Evolutionary conservation across 441 rosid genomes (phyloP), one percentile per base, ranked within the genome.

Genomic region (Theobroma grandiflorum): DNA sequence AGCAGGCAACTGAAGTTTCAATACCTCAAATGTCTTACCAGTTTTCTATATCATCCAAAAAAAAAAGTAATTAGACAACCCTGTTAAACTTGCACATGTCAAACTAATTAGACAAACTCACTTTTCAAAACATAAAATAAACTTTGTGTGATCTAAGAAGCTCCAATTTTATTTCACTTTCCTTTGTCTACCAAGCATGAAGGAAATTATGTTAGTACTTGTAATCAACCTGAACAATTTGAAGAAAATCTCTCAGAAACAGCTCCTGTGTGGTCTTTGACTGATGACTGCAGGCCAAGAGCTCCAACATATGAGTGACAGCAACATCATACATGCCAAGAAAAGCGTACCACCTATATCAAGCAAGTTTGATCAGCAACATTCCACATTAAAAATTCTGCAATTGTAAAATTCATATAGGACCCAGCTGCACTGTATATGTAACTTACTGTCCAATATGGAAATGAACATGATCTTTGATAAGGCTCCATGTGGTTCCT

Each of bases 311-410:
- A 86, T 94, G 91, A 63, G 73, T 78, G 71, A 92, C 94, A 78
- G 99, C 99, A 85, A 92, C 88, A 85, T 97, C 99, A 89, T 94
- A 86, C 89, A 93, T 87, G 77, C 98, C 99, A 87, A 97, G 97
- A 80, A 88, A 85, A 81, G 92, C 92, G 92, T 94, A 97, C 98
- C 99, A 97, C 89, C 99, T 97, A 83, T 42, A 77, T 78, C 74
- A 81, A 70, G 78, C 31, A 49, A 78, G 71, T 64, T 57, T 40
- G 58, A 68, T 82, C 49, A 88, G 65, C 77, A 84, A 18, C 74
- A 67, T 69, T 52, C 73, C 76, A 62, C 71, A 82, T 70, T 63
- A 52, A 31, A 47, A 82, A 80, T 52, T 74, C 75, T 33, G 57
- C 62, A 83, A 59, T 11, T 5, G 22, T 58, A 33, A 53, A 69